A percentile compares a stretch with the other conserved stretches of the same genome.
phyloP scores from a whole-genome alignment of 805 yeast species.

The Lipomyces chichibuensis region DNA sequence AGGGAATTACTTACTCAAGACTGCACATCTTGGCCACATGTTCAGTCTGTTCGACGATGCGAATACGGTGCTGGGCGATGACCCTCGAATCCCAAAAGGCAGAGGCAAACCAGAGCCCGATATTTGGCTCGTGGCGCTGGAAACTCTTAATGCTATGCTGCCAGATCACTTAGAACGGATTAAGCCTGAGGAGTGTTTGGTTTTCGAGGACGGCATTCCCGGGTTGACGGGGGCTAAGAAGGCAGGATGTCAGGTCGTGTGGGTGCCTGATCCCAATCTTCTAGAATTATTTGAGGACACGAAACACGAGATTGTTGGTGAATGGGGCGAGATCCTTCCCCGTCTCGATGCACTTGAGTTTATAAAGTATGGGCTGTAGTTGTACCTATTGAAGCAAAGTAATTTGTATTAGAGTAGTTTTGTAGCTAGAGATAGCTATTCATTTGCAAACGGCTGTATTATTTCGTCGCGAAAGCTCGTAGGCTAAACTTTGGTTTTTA shows the following conservation, averaged over 20 bases:
- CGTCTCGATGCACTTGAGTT: conserved; percentile 58
- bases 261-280: conserved; percentile 91
- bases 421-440: neutral
- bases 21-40: conserved; percentile 65
- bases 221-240: conserved; percentile 85
- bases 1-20: conserved; percentile 68
- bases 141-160: conserved; percentile 62
- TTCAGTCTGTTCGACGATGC: conserved; percentile 60
- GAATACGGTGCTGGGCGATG: conserved; percentile 89
- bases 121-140: conserved; percentile 84
- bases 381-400: neutral
- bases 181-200: conserved; percentile 74
- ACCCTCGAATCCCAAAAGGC: conserved; percentile 76
- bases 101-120: conserved; percentile 94
- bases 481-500: neutral
- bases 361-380: conserved; percentile 27
- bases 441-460: too few species aligned
- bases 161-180: conserved; percentile 51
- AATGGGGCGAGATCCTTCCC: conserved; percentile 59
- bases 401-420: neutral
- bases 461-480: neutral
- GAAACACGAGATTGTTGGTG: conserved; percentile 53
- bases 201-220: conserved; percentile 94
- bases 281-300: conserved; percentile 56
- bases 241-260: conserved; percentile 83